Evolutionary conservation across 768 basidiomycete genomes (phyloP).

Genomic region (Xerocomellus amylosporus): DNA sequence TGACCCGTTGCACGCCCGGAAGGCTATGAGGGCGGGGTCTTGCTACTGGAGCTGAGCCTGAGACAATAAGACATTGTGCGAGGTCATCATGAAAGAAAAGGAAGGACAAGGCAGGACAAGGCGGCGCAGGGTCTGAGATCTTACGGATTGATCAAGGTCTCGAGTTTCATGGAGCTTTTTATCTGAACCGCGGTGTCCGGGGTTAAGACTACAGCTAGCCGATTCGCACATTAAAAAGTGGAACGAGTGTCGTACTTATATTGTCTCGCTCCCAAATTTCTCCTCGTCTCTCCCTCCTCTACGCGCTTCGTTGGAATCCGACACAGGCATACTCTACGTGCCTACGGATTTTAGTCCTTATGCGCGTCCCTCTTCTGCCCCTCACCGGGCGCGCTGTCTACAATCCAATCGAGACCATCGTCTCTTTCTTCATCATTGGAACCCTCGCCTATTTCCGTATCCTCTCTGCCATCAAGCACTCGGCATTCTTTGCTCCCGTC

Average conservation of each 20-base stretch:
- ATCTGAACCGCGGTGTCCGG: slow-evolving; percentile 18
- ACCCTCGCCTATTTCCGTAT: slow-evolving; percentile 96
- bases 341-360: slow-evolving; percentile 12
- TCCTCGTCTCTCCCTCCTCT: neutral
- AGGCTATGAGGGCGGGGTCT: neutral
- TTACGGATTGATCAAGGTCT: neutral
- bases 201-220: slow-evolving; percentile 21
- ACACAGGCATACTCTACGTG: neutral
- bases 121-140: neutral
- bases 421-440: slow-evolving; percentile 82
- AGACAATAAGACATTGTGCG: neutral
- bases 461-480: slow-evolving; percentile 86
- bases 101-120: neutral
- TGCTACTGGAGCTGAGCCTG: no score
- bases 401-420: slow-evolving; percentile 86
- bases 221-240: slow-evolving; percentile 30
- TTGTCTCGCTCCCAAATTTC: neutral
- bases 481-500: slow-evolving; percentile 67
- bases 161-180: neutral
- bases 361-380: slow-evolving; percentile 64
- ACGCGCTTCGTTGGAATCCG: neutral
- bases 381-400: slow-evolving; percentile 71
- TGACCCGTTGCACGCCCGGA: no score
- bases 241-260: slow-evolving; percentile 19
- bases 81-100: neutral